Base-by-base conservation (phyloP, 306 rosid genomes). In the Oxytropis ochrocephala region DNA sequence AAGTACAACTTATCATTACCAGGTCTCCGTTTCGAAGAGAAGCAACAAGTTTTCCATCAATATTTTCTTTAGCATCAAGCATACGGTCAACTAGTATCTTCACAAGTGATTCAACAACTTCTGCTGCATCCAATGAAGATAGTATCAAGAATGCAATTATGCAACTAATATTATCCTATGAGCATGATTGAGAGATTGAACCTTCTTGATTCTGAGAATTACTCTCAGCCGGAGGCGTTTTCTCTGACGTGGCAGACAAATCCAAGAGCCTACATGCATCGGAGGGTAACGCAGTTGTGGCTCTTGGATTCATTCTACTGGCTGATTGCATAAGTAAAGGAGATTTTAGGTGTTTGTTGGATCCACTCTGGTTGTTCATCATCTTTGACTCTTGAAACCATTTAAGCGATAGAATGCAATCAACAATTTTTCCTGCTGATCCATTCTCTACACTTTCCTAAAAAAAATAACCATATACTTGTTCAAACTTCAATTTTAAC, bases 341-440 rank as follows among this genome's bases (percentile, higher is more conserved):
- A 69, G 99, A 94, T 75, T 85, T 94, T 36, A 73, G 24, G 70
- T 46, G 77, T 69, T 79, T 88, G 71, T 29, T 47, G 78, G 54
- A 71, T 51, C 88, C 91, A 77, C 74, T 91, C 58, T 71, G 85
- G 44, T 68, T 62, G 71, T 56, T 79, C 70, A 36, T 81, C 73
- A 81, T 76, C 83, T 93, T 90, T 70, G 69, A 78, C 84, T 88
- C 96, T 49, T 86, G 83, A 81, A 80, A 84, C 50, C 80, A 84
- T 84, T 83, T 88, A 64, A 94, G 90, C 2, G 86, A 79, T 77
- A 94, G 84, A 72, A 94, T 76, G 72, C 99, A 94, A 69, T 94
- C 96, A 38, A 88, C 99, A 62, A 91, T 86, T 80, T 84, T 94
- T 36, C 78, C 82, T 46, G 72, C 88, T 0, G 97, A 85, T 38